Conservation (phyloP, 768 basidiomycete genomes). For the Leccinum disarticulatum region DNA sequence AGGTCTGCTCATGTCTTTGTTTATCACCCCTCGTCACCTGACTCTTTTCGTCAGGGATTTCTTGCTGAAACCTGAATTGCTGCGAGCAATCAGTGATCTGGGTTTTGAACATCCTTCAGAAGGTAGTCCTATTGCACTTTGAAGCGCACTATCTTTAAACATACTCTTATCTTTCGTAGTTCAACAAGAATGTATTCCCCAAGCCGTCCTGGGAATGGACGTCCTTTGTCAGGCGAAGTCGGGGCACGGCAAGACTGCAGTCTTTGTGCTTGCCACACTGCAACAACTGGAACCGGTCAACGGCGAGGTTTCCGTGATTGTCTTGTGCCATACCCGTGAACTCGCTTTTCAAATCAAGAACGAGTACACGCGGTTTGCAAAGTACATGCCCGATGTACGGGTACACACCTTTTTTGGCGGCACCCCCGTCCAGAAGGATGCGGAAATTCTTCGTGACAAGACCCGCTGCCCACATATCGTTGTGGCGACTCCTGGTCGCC, state of each 20-base stretch:
- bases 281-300: slow-evolving; percentile 98
- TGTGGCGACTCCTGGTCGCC: slow-evolving; percentile 95
- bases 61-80: slow-evolving; percentile 93
- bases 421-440: slow-evolving; percentile 90
- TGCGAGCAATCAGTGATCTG: slow-evolving; percentile 97
- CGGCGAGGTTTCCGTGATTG: slow-evolving; percentile 96
- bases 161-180: slow-evolving; percentile 47
- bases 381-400: slow-evolving; percentile 99
- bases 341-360: slow-evolving; percentile 99
- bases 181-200: slow-evolving; percentile 99
- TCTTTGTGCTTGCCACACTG: slow-evolving; percentile 96
- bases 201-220: slow-evolving; percentile 99
- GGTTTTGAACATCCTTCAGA: slow-evolving; percentile 99
- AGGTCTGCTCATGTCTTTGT: slow-evolving; percentile 53
- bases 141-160: slow-evolving; percentile 1
- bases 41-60: slow-evolving; percentile 69
- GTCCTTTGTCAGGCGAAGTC: slow-evolving; percentile 99
- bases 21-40: neutral
- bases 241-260: slow-evolving; percentile 97
- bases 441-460: slow-evolving; percentile 93
- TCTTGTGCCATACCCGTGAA: slow-evolving; percentile 98
- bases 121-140: slow-evolving; percentile 50
- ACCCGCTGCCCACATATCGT: slow-evolving; percentile 97
- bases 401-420: slow-evolving; percentile 98
- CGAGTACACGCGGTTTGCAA: slow-evolving; percentile 98